Evolutionary conservation across 306 rosid species (phyloP).

Genomic region (Lathyrus sativus): DNA sequence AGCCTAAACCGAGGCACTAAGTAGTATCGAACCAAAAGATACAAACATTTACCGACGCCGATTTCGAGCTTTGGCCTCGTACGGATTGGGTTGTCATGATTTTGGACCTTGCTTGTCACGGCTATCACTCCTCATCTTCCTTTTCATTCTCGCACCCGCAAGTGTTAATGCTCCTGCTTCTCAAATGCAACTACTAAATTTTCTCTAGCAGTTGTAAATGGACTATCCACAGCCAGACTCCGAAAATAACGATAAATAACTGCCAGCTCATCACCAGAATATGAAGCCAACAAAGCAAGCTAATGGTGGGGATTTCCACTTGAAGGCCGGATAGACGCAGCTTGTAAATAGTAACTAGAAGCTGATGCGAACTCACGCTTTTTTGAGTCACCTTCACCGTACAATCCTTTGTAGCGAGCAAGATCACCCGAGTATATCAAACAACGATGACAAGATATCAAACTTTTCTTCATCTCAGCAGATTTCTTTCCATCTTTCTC

Average conservation of each 20-base stretch:
- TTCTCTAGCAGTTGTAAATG: conserved; percentile 94
- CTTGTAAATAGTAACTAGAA: conserved; percentile 93
- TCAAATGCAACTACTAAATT: conserved; percentile 93
- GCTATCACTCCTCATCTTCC: no score
- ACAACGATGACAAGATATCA: conserved; percentile 89
- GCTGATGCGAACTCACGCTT: conserved; percentile 89
- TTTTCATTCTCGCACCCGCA: no score
- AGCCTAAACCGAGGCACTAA: no score
- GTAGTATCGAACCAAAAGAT: no score
- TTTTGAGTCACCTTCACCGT: conserved; percentile 86
- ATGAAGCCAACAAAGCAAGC: conserved; percentile 97
- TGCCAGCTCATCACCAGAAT: conserved; percentile 78
- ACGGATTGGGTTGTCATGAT: no score
- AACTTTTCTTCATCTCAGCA: conserved; percentile 80
- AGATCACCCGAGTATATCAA: conserved; percentile 98
- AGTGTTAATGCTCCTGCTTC: no score
- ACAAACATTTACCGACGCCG: no score
- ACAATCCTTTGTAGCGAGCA: conserved; percentile 96
- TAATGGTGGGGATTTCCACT: conserved; percentile 97
- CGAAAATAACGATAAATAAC: conserved; percentile 89
- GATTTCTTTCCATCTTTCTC: conserved; percentile 91
- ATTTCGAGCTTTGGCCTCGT: no score
- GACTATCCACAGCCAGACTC: conserved; percentile 87
- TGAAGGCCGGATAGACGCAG: conserved; percentile 87
- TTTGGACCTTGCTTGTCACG: no score